Evolutionary conservation across 805 yeast genomes (phyloP), one percentile per base, ranked within the genome.

Genomic region (Wickerhamiella bombiphila): DNA sequence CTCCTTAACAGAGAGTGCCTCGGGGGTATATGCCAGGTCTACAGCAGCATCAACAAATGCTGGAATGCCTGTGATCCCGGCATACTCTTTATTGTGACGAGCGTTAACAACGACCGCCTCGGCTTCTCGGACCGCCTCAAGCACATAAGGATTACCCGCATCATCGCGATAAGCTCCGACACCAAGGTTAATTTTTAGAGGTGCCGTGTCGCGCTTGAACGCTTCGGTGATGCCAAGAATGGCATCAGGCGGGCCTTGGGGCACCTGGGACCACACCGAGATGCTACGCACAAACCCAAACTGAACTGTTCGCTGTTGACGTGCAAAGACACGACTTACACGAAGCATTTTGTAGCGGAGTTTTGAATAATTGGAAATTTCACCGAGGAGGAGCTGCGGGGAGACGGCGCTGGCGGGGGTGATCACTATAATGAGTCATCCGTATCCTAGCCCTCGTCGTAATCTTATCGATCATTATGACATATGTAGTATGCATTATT

Each of bases 151-250:
- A 57, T 76, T 72, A 34, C 97, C 97, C 7, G 60, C 49, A 56
- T 78, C 74, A 58, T 85, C 94, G 57, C 97, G 72, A 65, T 88
- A 88, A n/a, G 97, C 88, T 37, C 97, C 93, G 16, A 79, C 85
- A 42, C 91, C 88, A 48, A 80, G 64, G 48, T 69, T 68, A 49
- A 69, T 59, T 54, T 72, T 62, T 34, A 53, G 50, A 22, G 60
- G 64, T 36, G 61, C 50, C 17, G 64, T 29, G 58, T 86, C 96
- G 42, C 65, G 65, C 54, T 69, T 70, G 68, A 65, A 88, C 25
- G 78, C 73, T 52, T 76, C 85, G 32, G 82, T 70, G 49, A 83
- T 69, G 26, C 94, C 66, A 32, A 63, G 61, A 53, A 85, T 83
- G 50, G 85, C 82, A 59, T 85, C 96, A 14, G 94, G 83, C 34